Evolutionary conservation across 2,329 filamentous ascomycete genomes (phyloP).

Genomic region (Nakataea oryzae): DNA sequence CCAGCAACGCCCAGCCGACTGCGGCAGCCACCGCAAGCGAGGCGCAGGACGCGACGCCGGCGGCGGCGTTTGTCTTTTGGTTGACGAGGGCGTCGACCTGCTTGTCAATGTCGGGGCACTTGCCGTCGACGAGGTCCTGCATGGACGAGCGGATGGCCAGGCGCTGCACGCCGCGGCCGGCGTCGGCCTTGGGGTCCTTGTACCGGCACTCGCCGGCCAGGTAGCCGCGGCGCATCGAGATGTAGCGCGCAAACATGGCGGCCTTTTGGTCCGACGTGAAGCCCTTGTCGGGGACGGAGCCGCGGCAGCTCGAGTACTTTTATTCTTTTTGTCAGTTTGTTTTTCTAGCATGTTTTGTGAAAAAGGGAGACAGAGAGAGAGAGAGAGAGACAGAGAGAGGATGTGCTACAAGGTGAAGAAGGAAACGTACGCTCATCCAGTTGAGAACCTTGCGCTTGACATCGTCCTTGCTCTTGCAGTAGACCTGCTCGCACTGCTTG

Average conservation of each 20-base stretch:
- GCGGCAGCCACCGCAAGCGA: too few relatives aligned
- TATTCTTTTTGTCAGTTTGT: too few relatives aligned
- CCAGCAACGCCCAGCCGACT: neutral
- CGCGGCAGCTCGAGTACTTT: constrained; percentile 9
- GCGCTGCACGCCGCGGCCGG: neutral
- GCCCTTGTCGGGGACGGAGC: constrained; percentile 4
- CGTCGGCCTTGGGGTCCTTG: constrained; percentile 2
- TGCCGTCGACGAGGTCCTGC: constrained; percentile 13
- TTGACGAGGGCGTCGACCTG: neutral
- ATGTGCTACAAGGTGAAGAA: too few relatives aligned
- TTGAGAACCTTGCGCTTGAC: constrained; percentile 8
- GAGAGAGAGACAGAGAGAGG: too few relatives aligned
- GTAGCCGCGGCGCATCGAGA: constrained; percentile 13
- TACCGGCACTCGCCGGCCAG: constrained; percentile 10
- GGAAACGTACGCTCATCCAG: constrained; percentile 12
- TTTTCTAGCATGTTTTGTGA: neutral
- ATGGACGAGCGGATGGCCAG: constrained; percentile 11
- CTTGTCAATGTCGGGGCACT: constrained; percentile 10
- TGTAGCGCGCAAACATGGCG: constrained; percentile 12
- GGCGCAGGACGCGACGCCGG: too few relatives aligned
- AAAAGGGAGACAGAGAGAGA: neutral
- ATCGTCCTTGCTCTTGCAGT: constrained; percentile 4
- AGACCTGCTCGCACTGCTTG: constrained; percentile 9
- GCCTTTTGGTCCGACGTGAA: constrained; percentile 15
- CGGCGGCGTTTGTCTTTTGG: neutral